Conservation (phyloP, 148 eudicot genomes). For the Rhododendron griersonianum region DNA sequence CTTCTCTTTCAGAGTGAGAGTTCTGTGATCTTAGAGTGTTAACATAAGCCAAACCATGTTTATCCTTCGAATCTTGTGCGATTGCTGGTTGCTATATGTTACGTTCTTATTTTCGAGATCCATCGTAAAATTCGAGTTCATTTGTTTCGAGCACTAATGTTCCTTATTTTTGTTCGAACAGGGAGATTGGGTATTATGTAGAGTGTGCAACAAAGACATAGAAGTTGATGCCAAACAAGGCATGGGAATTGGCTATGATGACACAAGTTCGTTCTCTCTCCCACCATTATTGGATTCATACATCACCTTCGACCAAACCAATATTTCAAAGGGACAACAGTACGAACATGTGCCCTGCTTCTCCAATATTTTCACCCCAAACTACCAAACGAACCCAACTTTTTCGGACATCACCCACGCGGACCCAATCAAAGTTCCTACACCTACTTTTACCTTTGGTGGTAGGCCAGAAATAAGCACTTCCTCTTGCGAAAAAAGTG, state of each 20-base stretch:
- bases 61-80: not conserved
- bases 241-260: conserved; percentile 15
- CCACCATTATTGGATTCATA: conserved; percentile 41
- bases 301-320: conserved; percentile 21
- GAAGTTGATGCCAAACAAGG: conserved; percentile 20
- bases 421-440: conserved; percentile 10
- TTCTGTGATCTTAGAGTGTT: not conserved
- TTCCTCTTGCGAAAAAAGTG: conserved; percentile 37
- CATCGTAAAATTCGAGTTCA: not conserved
- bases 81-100: not conserved
- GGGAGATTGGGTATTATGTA: conserved; percentile 48
- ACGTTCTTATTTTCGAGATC: not conserved
- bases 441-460: conserved; percentile 7
- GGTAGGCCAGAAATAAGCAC: conserved; percentile 14
- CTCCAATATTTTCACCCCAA: conserved; percentile 30
- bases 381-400: conserved; percentile 19
- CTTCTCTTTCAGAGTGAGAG: not conserved
- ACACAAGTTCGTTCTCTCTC: conserved; percentile 29
- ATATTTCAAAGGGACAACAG: not conserved
- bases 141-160: not conserved
- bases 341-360: conserved; percentile 49
- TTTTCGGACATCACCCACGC: conserved; percentile 15
- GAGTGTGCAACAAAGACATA: conserved; percentile 34
- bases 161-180: not conserved
- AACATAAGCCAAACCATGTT: not conserved